A percentile compares a stretch with the other conserved stretches of the same genome.
Conservation (phyloP, 2,329 filamentous ascomycete genomes). For the Cryphonectria japonica region DNA sequence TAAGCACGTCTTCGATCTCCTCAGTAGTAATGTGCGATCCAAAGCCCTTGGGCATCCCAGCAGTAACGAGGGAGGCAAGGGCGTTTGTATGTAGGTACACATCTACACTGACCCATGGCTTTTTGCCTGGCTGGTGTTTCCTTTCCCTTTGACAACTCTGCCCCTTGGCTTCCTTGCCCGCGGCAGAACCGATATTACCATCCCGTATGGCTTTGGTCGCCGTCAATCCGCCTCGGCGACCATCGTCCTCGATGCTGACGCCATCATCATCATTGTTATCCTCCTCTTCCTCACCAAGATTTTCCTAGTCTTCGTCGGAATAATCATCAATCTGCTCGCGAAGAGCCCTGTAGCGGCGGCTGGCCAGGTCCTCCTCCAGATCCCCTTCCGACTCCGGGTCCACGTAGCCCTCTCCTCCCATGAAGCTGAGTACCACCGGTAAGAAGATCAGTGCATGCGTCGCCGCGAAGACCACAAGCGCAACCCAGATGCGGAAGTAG, state of each 20-base stretch:
- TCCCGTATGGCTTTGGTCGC: neutral
- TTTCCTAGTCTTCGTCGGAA: slow-evolving; percentile 65
- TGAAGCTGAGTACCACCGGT: slow-evolving; percentile 83
- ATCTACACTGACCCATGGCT: neutral
- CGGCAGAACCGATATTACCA: neutral
- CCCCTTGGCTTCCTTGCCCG: neutral
- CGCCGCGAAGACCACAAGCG: slow-evolving; percentile 86
- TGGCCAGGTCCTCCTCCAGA: slow-evolving; percentile 85
- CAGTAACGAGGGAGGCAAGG: neutral
- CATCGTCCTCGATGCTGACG: too few relatives aligned
- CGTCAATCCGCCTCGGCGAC: neutral
- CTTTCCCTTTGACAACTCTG: neutral
- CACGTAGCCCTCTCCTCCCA: slow-evolving; percentile 85
- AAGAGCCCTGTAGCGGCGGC: slow-evolving; percentile 75
- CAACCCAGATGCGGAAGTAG: slow-evolving; percentile 96
- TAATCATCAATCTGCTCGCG: slow-evolving; percentile 76
- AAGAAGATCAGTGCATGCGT: slow-evolving; percentile 89
- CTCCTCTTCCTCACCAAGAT: neutral
- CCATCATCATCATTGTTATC: neutral
- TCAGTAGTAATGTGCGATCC: neutral
- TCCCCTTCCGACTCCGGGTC: slow-evolving; percentile 88
- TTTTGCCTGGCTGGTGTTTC: neutral
- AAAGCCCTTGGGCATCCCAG: neutral
- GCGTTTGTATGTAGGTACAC: neutral
- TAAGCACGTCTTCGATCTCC: neutral